A percentile compares a stretch with the other conserved stretches of the same genome.
phyloP scores from a whole-genome alignment of 192 early-diverging fungal genomes.

The Gaertneriomyces sp. region DNA sequence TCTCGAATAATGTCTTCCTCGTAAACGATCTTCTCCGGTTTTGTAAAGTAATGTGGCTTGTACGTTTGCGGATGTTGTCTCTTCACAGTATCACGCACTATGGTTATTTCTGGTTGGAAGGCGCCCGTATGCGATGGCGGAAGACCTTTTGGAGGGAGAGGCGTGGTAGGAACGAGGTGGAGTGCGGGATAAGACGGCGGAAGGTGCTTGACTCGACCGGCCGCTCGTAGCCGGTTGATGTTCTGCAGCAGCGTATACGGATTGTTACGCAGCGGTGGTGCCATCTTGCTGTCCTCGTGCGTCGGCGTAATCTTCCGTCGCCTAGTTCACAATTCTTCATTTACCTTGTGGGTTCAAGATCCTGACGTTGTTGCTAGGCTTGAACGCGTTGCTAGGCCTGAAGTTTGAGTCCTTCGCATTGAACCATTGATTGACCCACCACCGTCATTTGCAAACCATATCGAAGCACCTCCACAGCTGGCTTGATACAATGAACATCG shows the following conservation, averaged over 20 bases:
- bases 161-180: constrained; percentile 3
- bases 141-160: constrained; percentile 12
- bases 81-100: not conserved
- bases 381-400: too few relatives aligned
- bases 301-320: too few relatives aligned
- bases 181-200: constrained; percentile 25
- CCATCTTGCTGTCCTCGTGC: constrained; percentile 5
- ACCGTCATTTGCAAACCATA: too few relatives aligned
- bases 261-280: constrained; percentile 26
- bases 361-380: too few relatives aligned
- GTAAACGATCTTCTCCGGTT: constrained; percentile 63
- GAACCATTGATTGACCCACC: too few relatives aligned
- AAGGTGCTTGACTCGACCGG: not conserved
- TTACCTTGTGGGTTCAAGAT: too few relatives aligned
- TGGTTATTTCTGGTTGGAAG: constrained; percentile 7
- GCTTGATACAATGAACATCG: too few relatives aligned
- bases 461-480: too few relatives aligned
- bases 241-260: constrained; percentile 25
- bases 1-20: constrained; percentile 83
- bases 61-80: constrained; percentile 16
- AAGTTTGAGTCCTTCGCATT: too few relatives aligned
- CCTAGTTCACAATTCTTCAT: too few relatives aligned
- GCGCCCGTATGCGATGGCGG: constrained; percentile 13
- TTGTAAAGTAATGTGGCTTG: constrained; percentile 19
- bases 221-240: constrained; percentile 6